Evolutionary conservation across 1,284 basidiomycete genomes (phyloP).

Genomic region (Ceratobasidium sp.): DNA sequence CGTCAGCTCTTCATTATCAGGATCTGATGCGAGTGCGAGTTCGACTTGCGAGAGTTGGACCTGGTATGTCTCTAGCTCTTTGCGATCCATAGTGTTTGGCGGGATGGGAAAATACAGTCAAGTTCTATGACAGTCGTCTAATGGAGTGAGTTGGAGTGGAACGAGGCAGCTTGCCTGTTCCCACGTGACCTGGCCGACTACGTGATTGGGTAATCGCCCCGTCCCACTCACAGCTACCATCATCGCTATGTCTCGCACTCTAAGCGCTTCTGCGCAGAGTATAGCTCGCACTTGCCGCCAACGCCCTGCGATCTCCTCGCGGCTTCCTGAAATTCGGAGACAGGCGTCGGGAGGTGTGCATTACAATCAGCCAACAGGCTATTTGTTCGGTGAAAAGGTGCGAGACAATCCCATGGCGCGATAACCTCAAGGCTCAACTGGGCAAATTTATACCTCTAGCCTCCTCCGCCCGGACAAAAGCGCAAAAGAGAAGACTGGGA

Average conservation of each 20-base stretch:
- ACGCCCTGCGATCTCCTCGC: not conserved
- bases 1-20: constrained; percentile 73
- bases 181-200: constrained; percentile 21
- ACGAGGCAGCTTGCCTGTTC: not conserved
- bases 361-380: constrained; percentile 88
- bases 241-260: constrained; percentile 31
- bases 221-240: constrained; percentile 19
- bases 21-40: constrained; percentile 81
- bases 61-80: constrained; percentile 87
- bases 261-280: constrained; percentile 21
- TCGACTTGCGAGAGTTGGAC: constrained; percentile 89
- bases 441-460: constrained; percentile 53
- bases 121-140: not conserved
- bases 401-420: constrained; percentile 43
- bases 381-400: constrained; percentile 89
- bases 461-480: constrained; percentile 78
- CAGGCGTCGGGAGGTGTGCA: constrained; percentile 52
- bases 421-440: constrained; percentile 14
- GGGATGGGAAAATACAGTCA: too few relatives aligned
- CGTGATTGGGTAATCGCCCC: not conserved
- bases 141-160: not conserved
- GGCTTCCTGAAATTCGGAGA: not conserved
- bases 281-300: constrained; percentile 17
- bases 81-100: constrained; percentile 39
- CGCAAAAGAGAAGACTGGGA: constrained; percentile 89